Evolutionary conservation across 352 stramenopile species (phyloP).

Genomic region (Aphanomyces euteiches): DNA sequence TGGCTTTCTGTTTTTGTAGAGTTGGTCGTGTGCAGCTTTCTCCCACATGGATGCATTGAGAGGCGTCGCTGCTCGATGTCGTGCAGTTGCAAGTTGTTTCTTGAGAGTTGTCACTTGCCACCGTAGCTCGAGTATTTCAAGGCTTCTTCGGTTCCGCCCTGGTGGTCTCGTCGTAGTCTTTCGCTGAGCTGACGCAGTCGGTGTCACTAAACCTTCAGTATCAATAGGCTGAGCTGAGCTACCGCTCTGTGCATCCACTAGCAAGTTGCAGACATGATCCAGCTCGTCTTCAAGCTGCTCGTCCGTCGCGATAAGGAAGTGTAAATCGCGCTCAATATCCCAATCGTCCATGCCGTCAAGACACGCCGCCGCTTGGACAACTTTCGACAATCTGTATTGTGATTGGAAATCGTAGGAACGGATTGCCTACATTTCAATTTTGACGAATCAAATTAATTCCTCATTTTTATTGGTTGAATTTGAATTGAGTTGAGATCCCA

Average conservation of each 20-base stretch:
- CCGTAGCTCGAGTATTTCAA: conserved; percentile 4
- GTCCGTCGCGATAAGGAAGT: not conserved
- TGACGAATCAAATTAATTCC: no score
- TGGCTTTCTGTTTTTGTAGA: not conserved
- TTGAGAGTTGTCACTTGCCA: not conserved
- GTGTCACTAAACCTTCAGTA: not conserved
- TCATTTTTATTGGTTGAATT: no score
- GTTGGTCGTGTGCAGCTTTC: not conserved
- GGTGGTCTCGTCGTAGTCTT: not conserved
- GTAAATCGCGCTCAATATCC: not conserved
- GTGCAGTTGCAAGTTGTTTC: not conserved
- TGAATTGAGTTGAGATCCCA: no score
- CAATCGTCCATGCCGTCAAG: not conserved
- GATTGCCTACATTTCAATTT: no score
- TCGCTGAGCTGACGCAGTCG: not conserved
- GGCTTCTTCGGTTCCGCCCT: not conserved
- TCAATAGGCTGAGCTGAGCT: not conserved
- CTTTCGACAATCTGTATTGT: no score
- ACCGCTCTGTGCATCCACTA: not conserved
- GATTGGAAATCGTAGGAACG: no score
- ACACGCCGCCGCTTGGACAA: no score
- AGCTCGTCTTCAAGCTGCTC: not conserved
- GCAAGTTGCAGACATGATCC: not conserved
- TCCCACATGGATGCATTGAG: not conserved
- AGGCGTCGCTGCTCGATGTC: not conserved